phyloP scores from a whole-genome alignment of 495 filamentous ascomycete genomes.

The Daldinia bambusicola region DNA sequence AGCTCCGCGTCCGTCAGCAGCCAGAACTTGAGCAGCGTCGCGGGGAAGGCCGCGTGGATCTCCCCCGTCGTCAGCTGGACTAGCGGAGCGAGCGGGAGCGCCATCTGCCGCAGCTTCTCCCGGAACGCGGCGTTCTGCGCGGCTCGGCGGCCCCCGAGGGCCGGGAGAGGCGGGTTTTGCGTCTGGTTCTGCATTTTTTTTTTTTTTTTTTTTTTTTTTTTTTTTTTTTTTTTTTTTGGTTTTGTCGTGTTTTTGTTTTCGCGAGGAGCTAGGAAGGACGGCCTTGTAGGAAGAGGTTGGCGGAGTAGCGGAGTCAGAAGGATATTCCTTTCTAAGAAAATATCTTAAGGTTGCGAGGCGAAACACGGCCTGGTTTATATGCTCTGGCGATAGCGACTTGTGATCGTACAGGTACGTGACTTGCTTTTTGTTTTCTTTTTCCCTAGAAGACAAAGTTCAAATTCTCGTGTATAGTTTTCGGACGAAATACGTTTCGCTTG shows the following conservation, averaged over 20 bases:
- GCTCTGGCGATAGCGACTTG: not conserved
- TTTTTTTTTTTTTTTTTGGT: too few species aligned
- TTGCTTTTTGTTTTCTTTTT: not conserved
- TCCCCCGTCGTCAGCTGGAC: conserved; percentile 67
- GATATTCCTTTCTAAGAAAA: too few species aligned
- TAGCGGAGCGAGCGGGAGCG: conserved; percentile 65
- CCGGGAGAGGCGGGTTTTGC: conserved; percentile 10
- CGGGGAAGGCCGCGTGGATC: conserved; percentile 73
- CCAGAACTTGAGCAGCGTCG: conserved; percentile 73
- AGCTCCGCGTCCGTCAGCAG: conserved; percentile 76
- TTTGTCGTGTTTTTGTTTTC: too few species aligned
- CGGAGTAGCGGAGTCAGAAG: too few species aligned
- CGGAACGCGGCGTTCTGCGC: conserved; percentile 51
- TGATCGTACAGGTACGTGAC: not conserved
- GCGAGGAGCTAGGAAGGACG: too few species aligned
- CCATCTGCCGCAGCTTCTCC: conserved; percentile 58
- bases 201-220: too few species aligned
- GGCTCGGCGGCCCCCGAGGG: conserved; percentile 47
- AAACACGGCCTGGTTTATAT: not conserved
- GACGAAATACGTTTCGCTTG: too few species aligned
- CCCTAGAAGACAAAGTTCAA: not conserved
- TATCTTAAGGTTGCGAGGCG: not conserved
- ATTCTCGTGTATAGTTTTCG: not conserved
- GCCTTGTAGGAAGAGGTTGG: too few species aligned
- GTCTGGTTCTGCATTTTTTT: conserved; percentile 40